These are phyloP conservation scores for Saturnispora gosingensis DNA, from an alignment of 805 yeast species.

Conservation along the genomic window DNA sequence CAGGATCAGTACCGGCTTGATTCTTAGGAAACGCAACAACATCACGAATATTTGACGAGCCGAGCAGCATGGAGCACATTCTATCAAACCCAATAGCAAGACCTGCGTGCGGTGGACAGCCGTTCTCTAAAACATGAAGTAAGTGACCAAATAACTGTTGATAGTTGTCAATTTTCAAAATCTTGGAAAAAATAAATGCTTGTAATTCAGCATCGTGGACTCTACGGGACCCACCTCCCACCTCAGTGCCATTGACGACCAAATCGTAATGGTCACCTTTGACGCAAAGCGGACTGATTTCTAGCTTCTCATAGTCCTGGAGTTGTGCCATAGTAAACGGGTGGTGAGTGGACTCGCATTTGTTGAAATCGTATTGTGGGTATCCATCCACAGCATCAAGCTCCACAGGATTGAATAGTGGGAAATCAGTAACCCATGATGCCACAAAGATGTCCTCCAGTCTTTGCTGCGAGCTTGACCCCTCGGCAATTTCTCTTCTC, in stretches of 20 bases:
- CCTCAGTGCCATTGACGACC: slow-evolving; percentile 88
- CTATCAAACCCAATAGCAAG: slow-evolving; percentile 93
- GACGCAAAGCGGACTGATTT: slow-evolving; percentile 48
- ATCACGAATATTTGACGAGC: slow-evolving; percentile 70
- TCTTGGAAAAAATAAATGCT: slow-evolving; percentile 53
- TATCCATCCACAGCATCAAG: slow-evolving; percentile 26
- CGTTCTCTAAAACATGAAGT: slow-evolving; percentile 69
- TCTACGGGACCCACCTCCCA: slow-evolving; percentile 97
- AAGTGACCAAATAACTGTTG: slow-evolving; percentile 75
- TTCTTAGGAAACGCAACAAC: slow-evolving; percentile 96
- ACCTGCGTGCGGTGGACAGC: slow-evolving; percentile 99
- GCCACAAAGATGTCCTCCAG: slow-evolving; percentile 42
- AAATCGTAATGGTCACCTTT: slow-evolving; percentile 91
- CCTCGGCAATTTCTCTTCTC: slow-evolving; percentile 31
- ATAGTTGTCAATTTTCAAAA: slow-evolving; percentile 52
- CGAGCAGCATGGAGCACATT: slow-evolving; percentile 82
- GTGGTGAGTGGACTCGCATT: slow-evolving; percentile 76
- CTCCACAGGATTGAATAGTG: slow-evolving; percentile 76
- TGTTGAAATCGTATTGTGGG: slow-evolving; percentile 48
- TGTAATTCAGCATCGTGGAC: slow-evolving; percentile 81
- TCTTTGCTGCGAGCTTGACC: slow-evolving; percentile 13
- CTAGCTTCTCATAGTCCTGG: slow-evolving; percentile 54
- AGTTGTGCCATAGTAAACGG: slow-evolving; percentile 91
- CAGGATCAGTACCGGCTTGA: slow-evolving; percentile 76
- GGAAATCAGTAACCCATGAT: slow-evolving; percentile 88